Percentiles rank a stretch among this genome's conserved stretches.
These are phyloP conservation scores for Lactarius hengduanensis DNA, from an alignment of 768 basidiomycete species.

Conservation along the genomic window DNA sequence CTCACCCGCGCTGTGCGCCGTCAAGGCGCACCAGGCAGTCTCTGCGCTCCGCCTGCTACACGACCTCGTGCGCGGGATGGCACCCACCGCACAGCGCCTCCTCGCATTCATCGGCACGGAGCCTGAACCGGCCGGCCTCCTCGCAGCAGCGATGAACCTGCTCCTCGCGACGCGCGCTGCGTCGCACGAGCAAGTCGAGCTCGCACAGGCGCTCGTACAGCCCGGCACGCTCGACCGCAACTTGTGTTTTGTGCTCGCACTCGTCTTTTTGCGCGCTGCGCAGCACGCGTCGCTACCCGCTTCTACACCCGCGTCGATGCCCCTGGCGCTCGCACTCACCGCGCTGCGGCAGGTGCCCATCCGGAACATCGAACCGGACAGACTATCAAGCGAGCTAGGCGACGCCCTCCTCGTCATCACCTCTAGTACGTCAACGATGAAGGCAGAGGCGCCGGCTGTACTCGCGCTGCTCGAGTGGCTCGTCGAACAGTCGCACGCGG, in stretches of 20 bases:
- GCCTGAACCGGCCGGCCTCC: slow-evolving; percentile 42
- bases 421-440: slow-evolving; percentile 37
- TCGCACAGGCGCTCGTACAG: slow-evolving; percentile 38
- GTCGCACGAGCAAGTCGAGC: slow-evolving; percentile 44
- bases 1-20: slow-evolving; percentile 32
- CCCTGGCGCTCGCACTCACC: slow-evolving; percentile 17
- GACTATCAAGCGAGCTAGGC: slow-evolving; percentile 39
- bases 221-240: slow-evolving; percentile 33
- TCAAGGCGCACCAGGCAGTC: slow-evolving; percentile 50
- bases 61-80: slow-evolving; percentile 43
- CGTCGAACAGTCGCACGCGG: slow-evolving; percentile 37
- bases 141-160: slow-evolving; percentile 44
- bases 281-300: slow-evolving; percentile 32
- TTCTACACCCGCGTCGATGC: slow-evolving; percentile 11
- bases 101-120: slow-evolving; percentile 42
- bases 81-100: slow-evolving; percentile 45
- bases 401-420: slow-evolving; percentile 37
- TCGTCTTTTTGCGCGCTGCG: slow-evolving; percentile 33
- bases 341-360: slow-evolving; percentile 23
- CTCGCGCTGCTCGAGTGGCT: slow-evolving; percentile 58
- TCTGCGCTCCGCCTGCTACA: slow-evolving; percentile 50
- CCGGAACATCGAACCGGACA: slow-evolving; percentile 25
- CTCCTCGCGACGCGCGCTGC: slow-evolving; percentile 50
- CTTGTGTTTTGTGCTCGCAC: slow-evolving; percentile 30
- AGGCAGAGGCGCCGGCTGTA: slow-evolving; percentile 36